Evolutionary conservation across 495 filamentous ascomycete species (phyloP).

Genomic region (Penicillium canescens): DNA sequence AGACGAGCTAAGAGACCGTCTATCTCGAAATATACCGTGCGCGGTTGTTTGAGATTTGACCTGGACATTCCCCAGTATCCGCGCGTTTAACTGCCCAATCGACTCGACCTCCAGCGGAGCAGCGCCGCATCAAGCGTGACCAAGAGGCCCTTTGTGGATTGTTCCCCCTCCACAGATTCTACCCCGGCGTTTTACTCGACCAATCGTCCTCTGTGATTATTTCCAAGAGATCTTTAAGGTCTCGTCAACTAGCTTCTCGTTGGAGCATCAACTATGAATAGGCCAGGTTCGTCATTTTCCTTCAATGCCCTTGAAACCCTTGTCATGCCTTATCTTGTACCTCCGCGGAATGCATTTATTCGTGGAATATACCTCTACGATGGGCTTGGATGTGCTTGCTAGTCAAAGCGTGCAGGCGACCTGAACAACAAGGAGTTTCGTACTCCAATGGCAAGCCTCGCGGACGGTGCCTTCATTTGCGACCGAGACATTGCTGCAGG

Average conservation of each 20-base stretch:
- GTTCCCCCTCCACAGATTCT: conserved; percentile 22
- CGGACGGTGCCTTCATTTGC: conserved; percentile 24
- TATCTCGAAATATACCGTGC: neutral
- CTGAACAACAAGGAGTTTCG: conserved; percentile 1
- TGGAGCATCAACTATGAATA: conserved; percentile 35
- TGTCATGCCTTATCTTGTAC: conserved; percentile 6
- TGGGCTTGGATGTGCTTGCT: neutral
- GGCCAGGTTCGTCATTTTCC: conserved; percentile 42
- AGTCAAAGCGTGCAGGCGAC: neutral
- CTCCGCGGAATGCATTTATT: conserved; percentile 6
- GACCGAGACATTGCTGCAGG: conserved; percentile 30
- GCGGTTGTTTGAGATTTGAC: conserved; percentile 9
- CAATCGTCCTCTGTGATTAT: conserved; percentile 7
- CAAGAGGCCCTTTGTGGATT: conserved; percentile 31
- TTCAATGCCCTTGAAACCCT: conserved; percentile 17
- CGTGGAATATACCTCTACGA: neutral
- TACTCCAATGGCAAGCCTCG: conserved; percentile 27
- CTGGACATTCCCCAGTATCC: conserved; percentile 31
- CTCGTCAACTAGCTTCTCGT: neutral
- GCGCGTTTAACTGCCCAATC: conserved; percentile 40
- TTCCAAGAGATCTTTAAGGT: conserved; percentile 9
- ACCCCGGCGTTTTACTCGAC: conserved; percentile 8
- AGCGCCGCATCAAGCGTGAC: conserved; percentile 39
- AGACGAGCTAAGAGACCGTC: no score
- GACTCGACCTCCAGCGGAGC: conserved; percentile 33